These are phyloP conservation scores for Stachybotrys echinatus DNA, from an alignment of 2,329 filamentous ascomycete species.

Conservation along the genomic window DNA sequence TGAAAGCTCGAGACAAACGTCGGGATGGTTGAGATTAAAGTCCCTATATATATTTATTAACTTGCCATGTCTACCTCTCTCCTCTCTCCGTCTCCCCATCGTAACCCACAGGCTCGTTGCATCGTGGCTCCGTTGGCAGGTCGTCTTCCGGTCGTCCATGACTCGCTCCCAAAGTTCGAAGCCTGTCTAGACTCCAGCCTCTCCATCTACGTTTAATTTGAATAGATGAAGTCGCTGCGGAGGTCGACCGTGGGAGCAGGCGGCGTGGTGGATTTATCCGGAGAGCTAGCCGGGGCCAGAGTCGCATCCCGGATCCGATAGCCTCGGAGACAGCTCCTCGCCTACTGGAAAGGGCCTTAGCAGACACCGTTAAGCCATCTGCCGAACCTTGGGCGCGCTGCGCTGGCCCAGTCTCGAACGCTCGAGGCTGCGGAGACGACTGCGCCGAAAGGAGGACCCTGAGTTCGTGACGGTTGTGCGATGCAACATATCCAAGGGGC, in stretches of 20 bases:
- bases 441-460: neutral
- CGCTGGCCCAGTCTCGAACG: neutral
- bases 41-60: neutral
- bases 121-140: no score
- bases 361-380: neutral
- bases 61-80: neutral
- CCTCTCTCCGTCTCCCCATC: neutral
- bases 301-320: neutral
- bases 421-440: neutral
- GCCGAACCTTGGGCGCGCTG: neutral
- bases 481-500: neutral
- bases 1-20: no score
- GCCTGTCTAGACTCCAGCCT: neutral
- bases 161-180: no score
- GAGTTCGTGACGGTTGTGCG: neutral
- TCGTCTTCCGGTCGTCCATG: neutral
- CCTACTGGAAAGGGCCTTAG: conserved; percentile 6
- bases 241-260: neutral
- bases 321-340: neutral
- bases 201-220: conserved; percentile 1
- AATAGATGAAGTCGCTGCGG: conserved; percentile 1
- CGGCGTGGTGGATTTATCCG: conserved; percentile 2
- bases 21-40: neutral
- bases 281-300: neutral
- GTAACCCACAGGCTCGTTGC: no score